Conservation (phyloP, 805 yeast species). For the Alloascoidea africana region DNA sequence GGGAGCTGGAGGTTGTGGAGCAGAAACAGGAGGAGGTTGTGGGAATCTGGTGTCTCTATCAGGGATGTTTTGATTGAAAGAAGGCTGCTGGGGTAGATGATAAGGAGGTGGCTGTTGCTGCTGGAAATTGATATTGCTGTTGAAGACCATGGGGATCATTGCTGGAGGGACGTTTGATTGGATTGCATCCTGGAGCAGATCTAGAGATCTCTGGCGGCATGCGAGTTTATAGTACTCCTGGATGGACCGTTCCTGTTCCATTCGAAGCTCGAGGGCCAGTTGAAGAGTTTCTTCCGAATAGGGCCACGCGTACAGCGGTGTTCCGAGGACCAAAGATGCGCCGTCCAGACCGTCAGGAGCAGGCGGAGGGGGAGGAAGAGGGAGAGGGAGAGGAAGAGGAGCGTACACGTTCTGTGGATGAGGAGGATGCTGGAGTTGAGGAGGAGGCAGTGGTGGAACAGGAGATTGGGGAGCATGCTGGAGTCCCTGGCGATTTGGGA, state of each 20-base stretch:
- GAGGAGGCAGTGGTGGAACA: too few species aligned
- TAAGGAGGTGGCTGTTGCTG: not conserved
- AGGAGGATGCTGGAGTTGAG: not conserved
- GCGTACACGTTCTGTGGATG: not conserved
- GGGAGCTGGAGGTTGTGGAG: too few species aligned
- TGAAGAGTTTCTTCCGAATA: conserved; percentile 39
- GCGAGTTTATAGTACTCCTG: conserved; percentile 67
- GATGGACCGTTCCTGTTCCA: conserved; percentile 69
- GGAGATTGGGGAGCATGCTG: too few species aligned
- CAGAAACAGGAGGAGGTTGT: too few species aligned
- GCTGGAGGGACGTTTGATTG: conserved; percentile 48
- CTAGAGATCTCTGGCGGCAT: conserved; percentile 38
- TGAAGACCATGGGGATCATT: conserved; percentile 45
- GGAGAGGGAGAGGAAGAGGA: not conserved
- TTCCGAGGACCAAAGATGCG: too few species aligned
- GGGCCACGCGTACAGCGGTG: conserved; percentile 40
- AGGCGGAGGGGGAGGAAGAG: conserved; percentile 19
- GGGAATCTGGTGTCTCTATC: too few species aligned
- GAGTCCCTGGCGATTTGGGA: too few species aligned
- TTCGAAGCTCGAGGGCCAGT: conserved; percentile 40
- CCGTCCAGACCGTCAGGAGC: conserved; percentile 7
- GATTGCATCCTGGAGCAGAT: conserved; percentile 45
- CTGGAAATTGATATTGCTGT: not conserved
- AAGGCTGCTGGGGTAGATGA: too few species aligned
- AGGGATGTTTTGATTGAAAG: too few species aligned